Base-by-base conservation (phyloP, 2,329 filamentous ascomycete species). In the Myrmaecium sp. region DNA sequence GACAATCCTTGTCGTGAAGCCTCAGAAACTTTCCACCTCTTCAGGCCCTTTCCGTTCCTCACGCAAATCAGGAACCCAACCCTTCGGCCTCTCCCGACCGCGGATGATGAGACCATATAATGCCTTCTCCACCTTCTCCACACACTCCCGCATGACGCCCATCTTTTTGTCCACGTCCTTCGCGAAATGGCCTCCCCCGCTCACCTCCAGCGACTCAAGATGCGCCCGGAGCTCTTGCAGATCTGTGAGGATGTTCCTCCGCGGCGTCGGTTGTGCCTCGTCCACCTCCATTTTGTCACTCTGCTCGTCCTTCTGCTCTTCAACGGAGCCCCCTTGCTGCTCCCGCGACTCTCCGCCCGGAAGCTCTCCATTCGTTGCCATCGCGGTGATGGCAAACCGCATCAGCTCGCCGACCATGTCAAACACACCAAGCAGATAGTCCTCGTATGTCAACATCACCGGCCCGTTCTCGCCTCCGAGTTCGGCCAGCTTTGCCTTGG, bases 391-490 rank as follows among this genome's bases (percentile, higher is more conserved):
- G 0, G 82, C 83, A 52, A 94, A 95, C 16, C 84, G 69, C 89
- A 98, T 98, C 60, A 95, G 64, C 57, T 98, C 89, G 20, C 89
- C 89, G 1, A 84, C 84, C 39, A 95, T 67, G 50, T 98, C 89
- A 44, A 93, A 94, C 3, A 98, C 55, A 6, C 86, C 89, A 35
- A 89, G 74, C 31, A 93, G 56, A 47, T 93, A 95, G 51, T 98
- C 89, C 29, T 86, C 71, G 14, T 73, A 64, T 2, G 78, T 81
- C 12, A 94, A 59, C 1, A 60, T 42, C 3, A 94, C 64, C 1
- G 60, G 62, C 0, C 55, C 48, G 3, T 44, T 49, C 5, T 51
- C 43, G 7, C 40, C 38, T 26, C 52, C 47, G 33, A 61, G 38
- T 4, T 41, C 31, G 16, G 46, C 42, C 25, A 59, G 36, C 26